phyloP scores from a whole-genome alignment of 108 stramenopile genomes.

The Fragilariopsis cylindrus region DNA sequence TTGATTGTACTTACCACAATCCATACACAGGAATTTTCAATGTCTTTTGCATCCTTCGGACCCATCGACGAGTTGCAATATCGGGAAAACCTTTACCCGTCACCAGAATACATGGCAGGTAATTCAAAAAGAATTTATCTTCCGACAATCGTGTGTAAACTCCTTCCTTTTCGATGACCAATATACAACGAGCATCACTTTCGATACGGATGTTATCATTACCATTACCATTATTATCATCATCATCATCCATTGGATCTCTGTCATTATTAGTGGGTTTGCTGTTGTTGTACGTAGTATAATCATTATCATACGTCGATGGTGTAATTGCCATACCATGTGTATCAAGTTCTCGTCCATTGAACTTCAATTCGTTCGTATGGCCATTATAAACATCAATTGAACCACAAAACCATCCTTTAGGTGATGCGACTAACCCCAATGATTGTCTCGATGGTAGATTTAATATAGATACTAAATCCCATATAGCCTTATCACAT shows the following conservation, averaged over 20 bases:
- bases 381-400: constrained; percentile 40
- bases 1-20: constrained; percentile 26
- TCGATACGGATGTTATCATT: constrained; percentile 8
- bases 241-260: not conserved
- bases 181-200: constrained; percentile 68
- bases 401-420: constrained; percentile 85
- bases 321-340: constrained; percentile 37
- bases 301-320: constrained; percentile 10
- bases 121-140: constrained; percentile 89
- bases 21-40: constrained; percentile 74
- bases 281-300: not conserved
- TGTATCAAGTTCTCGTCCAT: constrained; percentile 28
- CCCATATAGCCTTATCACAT: constrained; percentile 66
- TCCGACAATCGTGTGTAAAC: constrained; percentile 93
- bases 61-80: constrained; percentile 82
- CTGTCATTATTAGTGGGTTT: not conserved
- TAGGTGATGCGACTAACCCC: constrained; percentile 81
- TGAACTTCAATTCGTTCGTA: constrained; percentile 31
- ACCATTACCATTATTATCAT: not conserved
- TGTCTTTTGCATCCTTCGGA: constrained; percentile 51
- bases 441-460: constrained; percentile 58
- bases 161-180: constrained; percentile 98
- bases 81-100: constrained; percentile 97
- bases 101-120: constrained; percentile 91
- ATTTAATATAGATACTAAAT: constrained; percentile 41